Percentiles rank a stretch among this genome's conserved stretches.
phyloP scores from a whole-genome alignment of 2,329 filamentous ascomycete genomes.

The Lachnellula arida region DNA sequence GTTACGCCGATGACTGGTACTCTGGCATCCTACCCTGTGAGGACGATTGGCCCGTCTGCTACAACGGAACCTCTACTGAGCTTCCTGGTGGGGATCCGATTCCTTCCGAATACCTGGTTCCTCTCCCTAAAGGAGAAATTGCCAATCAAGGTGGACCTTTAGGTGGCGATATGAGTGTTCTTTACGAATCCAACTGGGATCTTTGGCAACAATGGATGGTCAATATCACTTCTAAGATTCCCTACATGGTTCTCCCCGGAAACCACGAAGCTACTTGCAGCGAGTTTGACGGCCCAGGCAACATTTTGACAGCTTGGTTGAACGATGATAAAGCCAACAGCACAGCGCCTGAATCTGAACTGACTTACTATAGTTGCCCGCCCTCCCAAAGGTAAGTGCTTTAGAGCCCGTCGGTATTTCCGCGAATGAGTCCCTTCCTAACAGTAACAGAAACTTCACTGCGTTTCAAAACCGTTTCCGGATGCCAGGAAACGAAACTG shows the following conservation, averaged over 20 bases:
- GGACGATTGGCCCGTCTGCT: constrained; percentile 45
- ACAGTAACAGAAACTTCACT: constrained; percentile 16
- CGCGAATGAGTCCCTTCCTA: not conserved
- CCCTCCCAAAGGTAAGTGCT: constrained; percentile 40
- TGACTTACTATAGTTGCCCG: constrained; percentile 49
- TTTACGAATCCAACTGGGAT: constrained; percentile 51
- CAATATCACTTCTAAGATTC: constrained; percentile 48
- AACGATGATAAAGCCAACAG: constrained; percentile 40
- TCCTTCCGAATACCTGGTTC: constrained; percentile 37
- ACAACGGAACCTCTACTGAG: constrained; percentile 40
- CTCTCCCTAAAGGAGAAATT: constrained; percentile 41
- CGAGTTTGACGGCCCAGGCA: constrained; percentile 20
- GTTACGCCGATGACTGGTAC: constrained; percentile 48
- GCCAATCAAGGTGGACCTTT: constrained; percentile 39
- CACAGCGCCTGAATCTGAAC: constrained; percentile 33
- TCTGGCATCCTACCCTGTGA: constrained; percentile 46
- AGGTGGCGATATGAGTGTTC: constrained; percentile 18
- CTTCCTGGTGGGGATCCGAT: constrained; percentile 8
- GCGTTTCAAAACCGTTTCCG: constrained; percentile 43
- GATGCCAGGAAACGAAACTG: constrained; percentile 44
- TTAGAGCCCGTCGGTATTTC: not conserved
- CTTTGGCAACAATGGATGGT: constrained; percentile 52
- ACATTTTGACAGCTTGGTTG: constrained; percentile 39
- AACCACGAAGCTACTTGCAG: constrained; percentile 52
- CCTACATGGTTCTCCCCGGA: constrained; percentile 50